Evolutionary conservation across 345 rosid genomes (phyloP).

Genomic region (Eucalyptus regnans): DNA sequence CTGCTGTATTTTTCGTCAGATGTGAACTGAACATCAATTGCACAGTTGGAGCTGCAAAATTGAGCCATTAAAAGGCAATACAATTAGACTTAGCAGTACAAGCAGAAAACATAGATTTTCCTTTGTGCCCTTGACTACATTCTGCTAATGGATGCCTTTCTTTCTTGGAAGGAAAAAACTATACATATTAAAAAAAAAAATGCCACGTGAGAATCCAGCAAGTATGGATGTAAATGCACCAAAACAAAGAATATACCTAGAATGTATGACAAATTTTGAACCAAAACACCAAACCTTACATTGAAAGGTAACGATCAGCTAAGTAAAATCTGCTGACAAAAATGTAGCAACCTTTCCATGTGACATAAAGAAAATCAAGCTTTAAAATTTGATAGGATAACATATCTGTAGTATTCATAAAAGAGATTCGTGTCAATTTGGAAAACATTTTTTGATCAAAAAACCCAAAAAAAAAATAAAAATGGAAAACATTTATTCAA

Average conservation of each 20-base stretch:
- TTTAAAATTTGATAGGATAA: background rate
- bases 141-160: background rate
- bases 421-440: background rate
- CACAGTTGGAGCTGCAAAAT: constrained; percentile 74
- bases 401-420: background rate
- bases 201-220: background rate
- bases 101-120: background rate
- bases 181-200: background rate
- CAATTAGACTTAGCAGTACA: background rate
- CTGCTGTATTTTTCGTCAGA: constrained; percentile 45
- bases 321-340: background rate
- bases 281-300: background rate
- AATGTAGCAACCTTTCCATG: background rate
- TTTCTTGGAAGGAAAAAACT: background rate
- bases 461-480: too few relatives aligned
- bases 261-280: background rate
- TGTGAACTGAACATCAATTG: constrained; percentile 69
- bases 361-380: background rate
- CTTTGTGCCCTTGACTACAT: background rate
- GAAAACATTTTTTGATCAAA: background rate
- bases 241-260: background rate
- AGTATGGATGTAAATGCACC: background rate
- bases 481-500: background rate
- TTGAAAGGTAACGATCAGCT: background rate
- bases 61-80: background rate